Conservation (phyloP, 148 eudicot genomes). For the Rhododendron williamsianum region DNA sequence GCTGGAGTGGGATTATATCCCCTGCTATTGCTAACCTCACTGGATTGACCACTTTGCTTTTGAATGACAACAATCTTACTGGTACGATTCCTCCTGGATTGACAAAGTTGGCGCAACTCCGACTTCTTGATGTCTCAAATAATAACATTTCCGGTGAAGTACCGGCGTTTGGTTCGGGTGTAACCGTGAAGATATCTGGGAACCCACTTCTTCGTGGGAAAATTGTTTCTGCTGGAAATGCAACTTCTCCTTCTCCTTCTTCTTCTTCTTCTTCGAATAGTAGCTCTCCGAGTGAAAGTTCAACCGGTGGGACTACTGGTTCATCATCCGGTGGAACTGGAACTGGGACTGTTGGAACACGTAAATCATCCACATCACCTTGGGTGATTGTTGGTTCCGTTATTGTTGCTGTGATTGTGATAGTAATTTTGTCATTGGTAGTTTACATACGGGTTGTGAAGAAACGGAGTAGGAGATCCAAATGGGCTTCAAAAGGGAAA, state of each 20-base stretch:
- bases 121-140: constrained; percentile 46
- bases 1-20: constrained; percentile 45
- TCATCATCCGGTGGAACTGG: constrained; percentile 12
- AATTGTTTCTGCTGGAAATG: constrained; percentile 16
- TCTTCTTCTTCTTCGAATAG: neutral
- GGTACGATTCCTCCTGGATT: constrained; percentile 50
- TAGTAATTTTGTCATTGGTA: constrained; percentile 39
- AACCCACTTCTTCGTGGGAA: constrained; percentile 30
- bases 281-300: neutral
- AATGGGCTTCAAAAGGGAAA: constrained; percentile 16
- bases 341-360: neutral
- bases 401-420: constrained; percentile 33
- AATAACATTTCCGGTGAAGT: constrained; percentile 51
- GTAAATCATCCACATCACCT: constrained; percentile 11
- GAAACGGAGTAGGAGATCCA: constrained; percentile 25
- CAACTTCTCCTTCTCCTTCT: constrained; percentile 2
- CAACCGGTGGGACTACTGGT: neutral
- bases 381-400: constrained; percentile 42
- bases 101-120: constrained; percentile 34
- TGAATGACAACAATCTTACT: constrained; percentile 49
- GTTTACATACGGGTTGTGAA: constrained; percentile 36
- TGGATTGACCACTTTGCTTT: constrained; percentile 23
- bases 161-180: constrained; percentile 35
- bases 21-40: constrained; percentile 52
- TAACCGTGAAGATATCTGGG: constrained; percentile 32